Conservation (phyloP, 1,284 basidiomycete genomes). For the Microbotryum silenes-acaulis region DNA sequence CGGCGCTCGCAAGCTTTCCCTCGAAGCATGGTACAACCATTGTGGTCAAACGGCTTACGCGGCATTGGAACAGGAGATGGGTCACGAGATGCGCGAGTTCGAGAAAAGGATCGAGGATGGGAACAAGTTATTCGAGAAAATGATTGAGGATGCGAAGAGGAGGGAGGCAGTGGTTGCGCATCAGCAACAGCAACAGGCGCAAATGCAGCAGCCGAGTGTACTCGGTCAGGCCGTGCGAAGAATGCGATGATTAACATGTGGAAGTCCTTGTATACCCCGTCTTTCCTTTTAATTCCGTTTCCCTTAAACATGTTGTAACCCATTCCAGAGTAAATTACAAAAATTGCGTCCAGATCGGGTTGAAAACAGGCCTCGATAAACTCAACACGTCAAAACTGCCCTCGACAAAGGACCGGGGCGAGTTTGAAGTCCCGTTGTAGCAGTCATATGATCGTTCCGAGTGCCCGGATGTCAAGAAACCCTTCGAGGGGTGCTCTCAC, state of each 20-base stretch:
- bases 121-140: background rate
- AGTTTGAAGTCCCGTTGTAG: no score
- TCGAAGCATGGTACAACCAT: constrained; percentile 11
- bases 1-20: constrained; percentile 5
- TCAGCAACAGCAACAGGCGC: background rate
- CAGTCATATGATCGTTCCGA: no score
- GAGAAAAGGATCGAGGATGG: constrained; percentile 5
- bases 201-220: background rate
- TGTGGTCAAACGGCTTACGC: background rate
- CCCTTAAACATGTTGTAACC: background rate
- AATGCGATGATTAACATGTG: background rate
- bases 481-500: no score
- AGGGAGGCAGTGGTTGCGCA: background rate
- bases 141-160: constrained; percentile 11
- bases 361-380: no score
- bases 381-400: no score
- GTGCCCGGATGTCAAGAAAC: no score
- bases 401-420: no score
- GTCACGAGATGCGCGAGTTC: background rate
- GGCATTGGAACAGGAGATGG: background rate
- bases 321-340: no score
- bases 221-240: background rate
- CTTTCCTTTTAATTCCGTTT: background rate
- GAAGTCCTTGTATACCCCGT: background rate
- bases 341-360: no score